These are phyloP conservation scores for Phaeoacremonium minimum DNA, from an alignment of 2,329 filamentous ascomycete species.

Conservation along the genomic window DNA sequence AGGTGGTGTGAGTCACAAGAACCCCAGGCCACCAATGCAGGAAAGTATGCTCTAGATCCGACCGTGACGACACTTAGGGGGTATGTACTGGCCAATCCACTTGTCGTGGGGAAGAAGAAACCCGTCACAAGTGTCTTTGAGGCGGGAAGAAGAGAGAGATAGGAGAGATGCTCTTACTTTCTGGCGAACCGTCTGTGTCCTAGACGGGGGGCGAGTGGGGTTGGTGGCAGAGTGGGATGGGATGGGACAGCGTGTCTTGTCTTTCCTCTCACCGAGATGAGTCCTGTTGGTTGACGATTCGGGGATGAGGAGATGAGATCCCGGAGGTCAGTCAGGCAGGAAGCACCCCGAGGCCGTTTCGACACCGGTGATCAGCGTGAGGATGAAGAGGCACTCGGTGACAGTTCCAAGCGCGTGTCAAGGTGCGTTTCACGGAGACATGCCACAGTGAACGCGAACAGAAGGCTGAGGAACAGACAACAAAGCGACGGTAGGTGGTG, in stretches of 20 bases:
- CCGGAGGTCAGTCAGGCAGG: neutral
- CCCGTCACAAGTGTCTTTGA: neutral
- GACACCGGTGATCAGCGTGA: neutral
- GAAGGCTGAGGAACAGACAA: no score
- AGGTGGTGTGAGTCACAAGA: slow-evolving; percentile 4
- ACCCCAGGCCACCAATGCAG: neutral
- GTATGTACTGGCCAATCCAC: neutral
- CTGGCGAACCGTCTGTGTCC: neutral
- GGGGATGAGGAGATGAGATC: neutral
- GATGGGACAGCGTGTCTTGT: no score
- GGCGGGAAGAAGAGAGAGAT: neutral
- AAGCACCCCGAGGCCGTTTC: neutral
- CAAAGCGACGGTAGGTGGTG: no score
- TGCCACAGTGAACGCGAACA: no score
- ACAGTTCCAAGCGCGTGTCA: no score
- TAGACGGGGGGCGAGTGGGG: neutral
- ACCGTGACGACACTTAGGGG: neutral
- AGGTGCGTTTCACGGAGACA: no score
- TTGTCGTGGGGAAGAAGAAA: neutral
- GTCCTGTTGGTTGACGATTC: neutral
- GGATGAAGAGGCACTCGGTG: neutral
- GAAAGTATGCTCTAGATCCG: neutral
- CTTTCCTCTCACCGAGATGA: neutral
- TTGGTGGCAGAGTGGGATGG: neutral
- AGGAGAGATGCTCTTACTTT: neutral